phyloP scores from a whole-genome alignment of 1,284 basidiomycete genomes.

The Microbotryum scabiosae region DNA sequence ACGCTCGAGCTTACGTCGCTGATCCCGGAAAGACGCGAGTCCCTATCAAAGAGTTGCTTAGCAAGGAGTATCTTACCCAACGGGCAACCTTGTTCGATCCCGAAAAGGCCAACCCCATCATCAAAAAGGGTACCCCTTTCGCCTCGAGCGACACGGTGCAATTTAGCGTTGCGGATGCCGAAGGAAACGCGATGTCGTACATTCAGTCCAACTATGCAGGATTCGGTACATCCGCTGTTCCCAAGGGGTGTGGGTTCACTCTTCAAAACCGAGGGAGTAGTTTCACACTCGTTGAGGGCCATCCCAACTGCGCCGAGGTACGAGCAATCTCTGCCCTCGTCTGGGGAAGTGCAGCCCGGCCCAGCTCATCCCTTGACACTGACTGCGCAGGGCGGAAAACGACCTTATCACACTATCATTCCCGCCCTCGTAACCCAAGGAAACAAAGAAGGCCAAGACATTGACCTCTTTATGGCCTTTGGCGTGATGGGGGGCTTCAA shows the following conservation, averaged over 20 bases:
- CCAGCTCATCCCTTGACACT: background rate
- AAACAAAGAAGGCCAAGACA: conserved; percentile 53
- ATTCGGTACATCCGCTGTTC: conserved; percentile 59
- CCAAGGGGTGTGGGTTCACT: conserved; percentile 88
- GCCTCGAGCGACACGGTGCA: conserved; percentile 83
- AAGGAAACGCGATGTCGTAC: conserved; percentile 61
- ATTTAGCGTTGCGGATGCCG: conserved; percentile 52
- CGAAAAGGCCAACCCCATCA: conserved; percentile 51
- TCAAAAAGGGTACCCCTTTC: conserved; percentile 69
- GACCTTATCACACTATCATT: conserved; percentile 42
- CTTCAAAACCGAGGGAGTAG: conserved; percentile 86
- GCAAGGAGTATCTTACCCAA: conserved; percentile 71
- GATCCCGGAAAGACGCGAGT: conserved; percentile 69
- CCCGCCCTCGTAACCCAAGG: conserved; percentile 68
- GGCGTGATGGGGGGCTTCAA: conserved; percentile 58
- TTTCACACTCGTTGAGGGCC: conserved; percentile 68
- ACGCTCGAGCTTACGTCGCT: conserved; percentile 76
- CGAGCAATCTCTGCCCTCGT: background rate
- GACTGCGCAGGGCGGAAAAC: conserved; percentile 13
- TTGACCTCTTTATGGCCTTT: conserved; percentile 53
- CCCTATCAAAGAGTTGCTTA: conserved; percentile 67
- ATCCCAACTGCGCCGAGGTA: conserved; percentile 69
- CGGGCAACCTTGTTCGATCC: conserved; percentile 76
- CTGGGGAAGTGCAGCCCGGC: background rate
- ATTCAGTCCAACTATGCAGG: conserved; percentile 61